A percentile compares a stretch with the other conserved stretches of the same genome.
phyloP scores from a whole-genome alignment of 352 stramenopile genomes.

The Elongisporangium undulatum region DNA sequence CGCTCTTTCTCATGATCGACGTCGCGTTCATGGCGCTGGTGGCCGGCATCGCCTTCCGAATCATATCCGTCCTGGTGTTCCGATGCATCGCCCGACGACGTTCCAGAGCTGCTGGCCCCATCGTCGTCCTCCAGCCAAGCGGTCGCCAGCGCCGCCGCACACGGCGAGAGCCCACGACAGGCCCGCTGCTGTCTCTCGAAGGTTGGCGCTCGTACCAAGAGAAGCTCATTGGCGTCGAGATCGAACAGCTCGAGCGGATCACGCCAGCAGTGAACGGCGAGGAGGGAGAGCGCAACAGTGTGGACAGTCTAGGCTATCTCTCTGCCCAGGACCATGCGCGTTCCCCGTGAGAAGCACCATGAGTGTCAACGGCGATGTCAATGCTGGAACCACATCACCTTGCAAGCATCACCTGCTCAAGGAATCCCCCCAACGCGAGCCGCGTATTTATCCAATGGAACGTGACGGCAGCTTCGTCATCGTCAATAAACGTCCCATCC shows the following conservation, averaged over 20 bases:
- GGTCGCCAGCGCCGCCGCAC: neutral
- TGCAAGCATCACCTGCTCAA: neutral
- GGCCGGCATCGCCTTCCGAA: slow-evolving; percentile 4
- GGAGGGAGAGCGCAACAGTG: neutral
- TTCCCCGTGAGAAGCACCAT: no score
- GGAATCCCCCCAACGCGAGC: neutral
- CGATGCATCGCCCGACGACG: neutral
- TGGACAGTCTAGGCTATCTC: neutral
- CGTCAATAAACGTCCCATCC: neutral
- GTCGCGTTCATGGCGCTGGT: slow-evolving; percentile 15
- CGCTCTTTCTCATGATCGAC: neutral
- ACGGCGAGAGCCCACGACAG: slow-evolving; percentile 9
- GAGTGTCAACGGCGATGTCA: no score
- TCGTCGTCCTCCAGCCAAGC: neutral
- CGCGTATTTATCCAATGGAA: neutral
- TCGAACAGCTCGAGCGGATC: neutral
- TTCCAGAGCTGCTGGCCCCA: no score
- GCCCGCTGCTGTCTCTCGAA: slow-evolving; percentile 26
- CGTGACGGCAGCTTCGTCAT: neutral
- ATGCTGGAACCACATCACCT: neutral
- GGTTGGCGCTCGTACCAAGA: slow-evolving; percentile 50
- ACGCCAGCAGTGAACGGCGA: neutral
- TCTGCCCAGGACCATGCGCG: neutral
- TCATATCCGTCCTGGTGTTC: neutral
- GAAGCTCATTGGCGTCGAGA: slow-evolving; percentile 26